Percentiles rank a stretch among this genome's conserved stretches.
Evolutionary conservation across 495 filamentous ascomycete species (phyloP).

Genomic region (Penicillium lividum): DNA sequence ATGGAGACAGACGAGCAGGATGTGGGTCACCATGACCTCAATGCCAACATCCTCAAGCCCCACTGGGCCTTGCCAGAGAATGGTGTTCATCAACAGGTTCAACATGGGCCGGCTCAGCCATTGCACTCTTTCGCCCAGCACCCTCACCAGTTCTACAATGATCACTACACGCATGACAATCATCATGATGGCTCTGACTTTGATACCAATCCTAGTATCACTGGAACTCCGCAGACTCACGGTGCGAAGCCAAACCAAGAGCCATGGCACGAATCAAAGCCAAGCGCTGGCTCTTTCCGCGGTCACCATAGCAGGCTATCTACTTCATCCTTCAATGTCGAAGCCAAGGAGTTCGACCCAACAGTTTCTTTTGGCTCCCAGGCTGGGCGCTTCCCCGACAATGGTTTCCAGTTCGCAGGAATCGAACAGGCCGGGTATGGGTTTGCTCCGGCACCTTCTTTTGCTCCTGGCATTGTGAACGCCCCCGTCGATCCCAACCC

Average conservation of each 20-base stretch:
- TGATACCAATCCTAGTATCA: constrained; percentile 74
- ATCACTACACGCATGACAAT: constrained; percentile 36
- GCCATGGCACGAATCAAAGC: constrained; percentile 43
- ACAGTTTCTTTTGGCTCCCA: constrained; percentile 60
- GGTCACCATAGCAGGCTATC: constrained; percentile 66
- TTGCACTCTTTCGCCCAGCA: constrained; percentile 34
- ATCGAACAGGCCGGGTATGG: constrained; percentile 32
- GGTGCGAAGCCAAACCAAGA: constrained; percentile 33
- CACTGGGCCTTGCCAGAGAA: constrained; percentile 42
- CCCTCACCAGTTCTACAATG: constrained; percentile 39
- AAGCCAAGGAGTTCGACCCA: constrained; percentile 85
- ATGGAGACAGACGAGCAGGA: constrained; percentile 63
- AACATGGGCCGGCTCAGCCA: constrained; percentile 12
- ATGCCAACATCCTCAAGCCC: constrained; percentile 40
- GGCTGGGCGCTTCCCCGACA: constrained; percentile 55
- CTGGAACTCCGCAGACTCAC: constrained; percentile 59
- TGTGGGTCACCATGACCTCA: constrained; percentile 28
- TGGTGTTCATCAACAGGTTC: constrained; percentile 24
- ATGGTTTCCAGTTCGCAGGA: constrained; percentile 53
- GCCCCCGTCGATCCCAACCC: constrained; percentile 14
- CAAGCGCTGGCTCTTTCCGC: constrained; percentile 40
- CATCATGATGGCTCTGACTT: constrained; percentile 65
- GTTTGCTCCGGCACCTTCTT: constrained; percentile 70
- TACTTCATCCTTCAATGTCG: constrained; percentile 78
- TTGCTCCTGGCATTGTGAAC: constrained; percentile 56